Percentiles rank a stretch among this genome's conserved stretches.
Conservation (phyloP, 352 stramenopile species). For the Phytophthora lateralis region DNA sequence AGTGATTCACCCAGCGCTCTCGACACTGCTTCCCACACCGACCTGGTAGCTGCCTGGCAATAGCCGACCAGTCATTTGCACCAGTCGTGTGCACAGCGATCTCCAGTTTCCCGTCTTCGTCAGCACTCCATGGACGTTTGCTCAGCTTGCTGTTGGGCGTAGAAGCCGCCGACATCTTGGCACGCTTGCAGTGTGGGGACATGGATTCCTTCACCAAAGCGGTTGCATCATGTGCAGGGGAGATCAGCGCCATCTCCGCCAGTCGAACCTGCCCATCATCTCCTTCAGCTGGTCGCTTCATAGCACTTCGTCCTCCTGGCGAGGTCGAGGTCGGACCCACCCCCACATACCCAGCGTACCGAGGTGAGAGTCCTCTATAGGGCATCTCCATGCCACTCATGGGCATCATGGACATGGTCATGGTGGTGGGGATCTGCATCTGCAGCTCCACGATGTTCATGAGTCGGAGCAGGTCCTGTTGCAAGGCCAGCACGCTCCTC, state of each 20-base stretch:
- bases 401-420: constrained; percentile 29
- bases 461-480: constrained; percentile 74
- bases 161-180: constrained; percentile 39
- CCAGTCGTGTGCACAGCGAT: constrained; percentile 60
- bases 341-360: constrained; percentile 7
- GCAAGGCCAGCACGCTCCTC: constrained; percentile 66
- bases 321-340: constrained; percentile 4
- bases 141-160: constrained; percentile 47
- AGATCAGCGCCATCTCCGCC: constrained; percentile 35
- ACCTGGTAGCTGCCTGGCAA: constrained; percentile 92
- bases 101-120: constrained; percentile 67
- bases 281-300: constrained; percentile 15
- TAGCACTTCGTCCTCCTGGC: constrained; percentile 1
- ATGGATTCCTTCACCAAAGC: constrained; percentile 40
- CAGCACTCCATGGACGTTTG: constrained; percentile 67
- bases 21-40: constrained; percentile 96
- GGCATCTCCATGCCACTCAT: constrained; percentile 17
- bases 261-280: background rate
- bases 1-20: constrained; percentile 97
- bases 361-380: constrained; percentile 20
- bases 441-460: constrained; percentile 83
- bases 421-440: constrained; percentile 64
- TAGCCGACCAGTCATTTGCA: constrained; percentile 92
- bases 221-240: constrained; percentile 21
- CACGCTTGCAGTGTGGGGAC: constrained; percentile 65